A percentile compares a stretch with the other conserved stretches of the same genome.
These are phyloP conservation scores for Nicotiana noctiflora DNA, from an alignment of 257 asterid genomes.

Conservation along the genomic window DNA sequence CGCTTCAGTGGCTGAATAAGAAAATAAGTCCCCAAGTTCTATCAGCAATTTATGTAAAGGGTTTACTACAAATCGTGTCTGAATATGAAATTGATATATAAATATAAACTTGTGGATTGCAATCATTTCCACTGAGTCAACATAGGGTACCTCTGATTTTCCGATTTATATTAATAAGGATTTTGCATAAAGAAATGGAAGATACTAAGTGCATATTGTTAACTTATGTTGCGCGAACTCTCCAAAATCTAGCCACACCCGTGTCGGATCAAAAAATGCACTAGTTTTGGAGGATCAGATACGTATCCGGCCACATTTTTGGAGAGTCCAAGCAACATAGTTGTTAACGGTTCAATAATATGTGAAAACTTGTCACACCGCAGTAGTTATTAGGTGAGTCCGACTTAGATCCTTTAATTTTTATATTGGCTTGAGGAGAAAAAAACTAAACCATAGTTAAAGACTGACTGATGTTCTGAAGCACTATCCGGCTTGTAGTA, in stretches of 20 bases:
- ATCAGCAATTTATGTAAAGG: not conserved
- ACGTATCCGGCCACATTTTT: too few relatives aligned
- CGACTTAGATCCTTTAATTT: not conserved
- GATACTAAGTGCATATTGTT: not conserved
- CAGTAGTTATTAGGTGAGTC: not conserved
- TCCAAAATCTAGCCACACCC: too few relatives aligned
- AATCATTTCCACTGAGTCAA: not conserved
- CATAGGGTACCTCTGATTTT: not conserved
- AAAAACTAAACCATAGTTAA: too few relatives aligned
- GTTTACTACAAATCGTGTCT: not conserved
- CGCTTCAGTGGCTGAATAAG: constrained; percentile 54
- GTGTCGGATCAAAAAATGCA: too few relatives aligned
- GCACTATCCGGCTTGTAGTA: too few relatives aligned
- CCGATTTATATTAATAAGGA: not conserved
- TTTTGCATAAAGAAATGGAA: not conserved
- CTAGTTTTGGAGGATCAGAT: too few relatives aligned
- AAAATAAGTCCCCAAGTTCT: constrained; percentile 10
- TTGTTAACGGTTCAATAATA: not conserved
- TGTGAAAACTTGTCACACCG: not conserved
- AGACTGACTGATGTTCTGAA: too few relatives aligned
- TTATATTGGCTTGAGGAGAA: too few relatives aligned
- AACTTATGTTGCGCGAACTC: too few relatives aligned
- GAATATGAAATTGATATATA: not conserved
- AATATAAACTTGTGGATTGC: not conserved
- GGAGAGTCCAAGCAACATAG: too few relatives aligned